A percentile compares a stretch with the other conserved stretches of the same genome.
phyloP scores from a whole-genome alignment of 2,329 filamentous ascomycete genomes.

The Neopestalotiopsis sp. region DNA sequence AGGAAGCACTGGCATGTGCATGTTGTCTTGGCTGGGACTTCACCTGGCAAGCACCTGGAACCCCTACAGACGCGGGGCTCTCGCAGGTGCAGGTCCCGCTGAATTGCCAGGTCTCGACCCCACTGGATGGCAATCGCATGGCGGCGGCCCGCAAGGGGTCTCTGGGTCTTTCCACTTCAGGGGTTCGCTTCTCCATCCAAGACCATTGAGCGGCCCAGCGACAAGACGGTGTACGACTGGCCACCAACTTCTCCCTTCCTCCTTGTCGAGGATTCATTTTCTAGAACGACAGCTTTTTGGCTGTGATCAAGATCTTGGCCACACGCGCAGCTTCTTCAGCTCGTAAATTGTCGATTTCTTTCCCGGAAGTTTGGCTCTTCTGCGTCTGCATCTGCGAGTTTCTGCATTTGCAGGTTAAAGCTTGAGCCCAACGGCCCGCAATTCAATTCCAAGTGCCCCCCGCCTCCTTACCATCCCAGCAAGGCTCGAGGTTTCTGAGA shows the following conservation, averaged over 20 bases:
- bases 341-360: not conserved
- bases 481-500: not conserved
- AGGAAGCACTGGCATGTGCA: not conserved
- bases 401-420: not conserved
- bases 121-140: not conserved
- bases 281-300: not conserved
- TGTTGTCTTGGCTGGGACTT: not conserved
- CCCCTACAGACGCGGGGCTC: not conserved
- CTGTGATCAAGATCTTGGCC: not conserved
- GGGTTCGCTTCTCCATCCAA: not conserved
- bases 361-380: not conserved
- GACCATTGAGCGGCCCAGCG: not conserved
- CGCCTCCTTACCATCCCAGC: not conserved
- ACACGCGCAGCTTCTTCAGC: not conserved
- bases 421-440: constrained; percentile 10
- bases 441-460: constrained; percentile 6
- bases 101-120: not conserved
- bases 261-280: not conserved
- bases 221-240: constrained; percentile 6
- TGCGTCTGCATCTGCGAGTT: not conserved
- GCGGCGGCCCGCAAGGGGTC: not conserved
- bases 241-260: not conserved
- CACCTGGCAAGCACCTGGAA: not conserved
- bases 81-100: not conserved
- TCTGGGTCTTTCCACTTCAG: not conserved